Base-by-base conservation (phyloP, 805 yeast species). In the Kazachstania bromeliacearum region DNA sequence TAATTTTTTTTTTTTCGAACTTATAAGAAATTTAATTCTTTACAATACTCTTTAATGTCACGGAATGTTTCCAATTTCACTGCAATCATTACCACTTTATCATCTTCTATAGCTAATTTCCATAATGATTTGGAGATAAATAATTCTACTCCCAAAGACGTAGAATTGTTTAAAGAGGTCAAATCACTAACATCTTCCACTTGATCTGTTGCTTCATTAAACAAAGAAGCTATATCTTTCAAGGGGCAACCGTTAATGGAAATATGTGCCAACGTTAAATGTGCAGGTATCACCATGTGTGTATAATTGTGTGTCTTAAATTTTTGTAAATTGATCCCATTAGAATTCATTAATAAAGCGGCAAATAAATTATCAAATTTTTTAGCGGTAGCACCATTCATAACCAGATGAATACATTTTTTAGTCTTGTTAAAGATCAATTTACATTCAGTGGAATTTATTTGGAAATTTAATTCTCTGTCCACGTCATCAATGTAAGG, bases 381-480 rank as follows among this genome's bases (percentile, higher is more conserved):
- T 19, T 23, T 24, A 2, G 46, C 45, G 1, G 48, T 37, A 16
- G 39, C 35, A 12, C 50, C 50, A 5, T 39, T 27, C 17, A 57
- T 25, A 10, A 41, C 40, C 7, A 57, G 39, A 35, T 55, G 53
- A 3, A 51, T 43, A 4, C 36, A 41, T 39, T 46, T 43, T n/a
- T 44, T 45, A 23, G 50, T 48, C 34, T 59, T 53, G 23, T 66
- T 50, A 35, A 63, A 45, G 16, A 65, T 35, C 28, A 54, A 35
- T 36, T 51, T 32, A 48, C 55, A 42, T 42, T 64, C 47, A 40
- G 42, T 42, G 1, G 57, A 43, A 35, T 57, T 61, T 13, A 68
- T 46, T 44, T 75, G 76, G 15, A 73, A 44, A 0, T 68, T 44
- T 40, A 75, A 47, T 12, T 58, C 63, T 24, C 77, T 52, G 24